Percentiles rank a stretch among this genome's conserved stretches.
These are phyloP conservation scores for Boechera stricta DNA, from an alignment of 345 rosid species.

Conservation along the genomic window DNA sequence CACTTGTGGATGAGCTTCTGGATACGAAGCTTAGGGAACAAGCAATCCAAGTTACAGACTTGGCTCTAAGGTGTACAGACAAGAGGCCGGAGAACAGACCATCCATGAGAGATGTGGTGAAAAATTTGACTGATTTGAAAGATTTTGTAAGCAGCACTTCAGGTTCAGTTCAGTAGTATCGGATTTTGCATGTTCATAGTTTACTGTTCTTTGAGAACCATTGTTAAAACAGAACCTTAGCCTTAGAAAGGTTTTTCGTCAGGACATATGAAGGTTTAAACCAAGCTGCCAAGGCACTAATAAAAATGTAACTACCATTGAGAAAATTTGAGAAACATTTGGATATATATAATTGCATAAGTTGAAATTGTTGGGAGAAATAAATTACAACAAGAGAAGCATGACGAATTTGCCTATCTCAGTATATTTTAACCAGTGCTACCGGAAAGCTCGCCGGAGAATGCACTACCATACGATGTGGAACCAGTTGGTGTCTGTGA, in stretches of 20 bases:
- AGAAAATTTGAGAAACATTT: not conserved
- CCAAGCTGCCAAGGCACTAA: not conserved
- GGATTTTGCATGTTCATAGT: not conserved
- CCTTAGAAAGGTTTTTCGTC: too few species aligned
- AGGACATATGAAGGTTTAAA: too few species aligned
- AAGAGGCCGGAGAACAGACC: slow-evolving; percentile 67
- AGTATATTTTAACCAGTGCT: slow-evolving; percentile 60
- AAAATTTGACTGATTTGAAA: slow-evolving; percentile 50
- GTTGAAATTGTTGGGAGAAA: slow-evolving; percentile 13
- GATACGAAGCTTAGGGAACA: slow-evolving; percentile 57
- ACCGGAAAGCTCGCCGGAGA: slow-evolving; percentile 87
- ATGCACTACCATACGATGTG: slow-evolving; percentile 80
- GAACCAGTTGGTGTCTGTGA: slow-evolving; percentile 73
- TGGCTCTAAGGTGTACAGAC: slow-evolving; percentile 70
- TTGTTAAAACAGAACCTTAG: too few species aligned
- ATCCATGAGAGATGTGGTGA: slow-evolving; percentile 73
- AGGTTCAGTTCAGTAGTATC: slow-evolving; percentile 31
- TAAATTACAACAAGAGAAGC: slow-evolving; percentile 39
- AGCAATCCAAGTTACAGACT: slow-evolving; percentile 50
- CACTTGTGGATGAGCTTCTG: slow-evolving; percentile 55
- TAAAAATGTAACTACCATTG: slow-evolving; percentile 3
- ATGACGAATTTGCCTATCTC: slow-evolving; percentile 16
- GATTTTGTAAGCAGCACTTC: slow-evolving; percentile 31
- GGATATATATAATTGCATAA: not conserved
- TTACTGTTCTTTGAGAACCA: not conserved